Evolutionary conservation across 495 filamentous ascomycete species (phyloP).

Genomic region (Parmelia sp.): DNA sequence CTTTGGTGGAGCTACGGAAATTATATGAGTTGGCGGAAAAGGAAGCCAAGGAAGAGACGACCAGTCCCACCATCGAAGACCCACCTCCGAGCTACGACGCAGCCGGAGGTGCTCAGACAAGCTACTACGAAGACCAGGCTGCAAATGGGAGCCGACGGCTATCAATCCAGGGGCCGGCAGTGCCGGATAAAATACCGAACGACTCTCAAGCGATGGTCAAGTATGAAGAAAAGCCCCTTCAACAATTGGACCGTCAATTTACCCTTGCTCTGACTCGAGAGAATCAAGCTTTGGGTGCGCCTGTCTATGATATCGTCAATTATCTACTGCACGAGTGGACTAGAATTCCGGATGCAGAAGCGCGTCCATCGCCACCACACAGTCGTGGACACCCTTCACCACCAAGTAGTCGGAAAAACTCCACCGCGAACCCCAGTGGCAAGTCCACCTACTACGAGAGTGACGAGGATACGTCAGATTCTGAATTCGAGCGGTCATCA

Average conservation of each 20-base stretch:
- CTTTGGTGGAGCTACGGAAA: slow-evolving; percentile 36
- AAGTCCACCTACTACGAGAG: slow-evolving; percentile 21
- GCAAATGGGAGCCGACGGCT: slow-evolving; percentile 8
- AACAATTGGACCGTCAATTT: slow-evolving; percentile 33
- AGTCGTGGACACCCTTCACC: slow-evolving; percentile 3
- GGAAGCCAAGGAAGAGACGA: slow-evolving; percentile 31
- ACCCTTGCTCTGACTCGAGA: slow-evolving; percentile 35
- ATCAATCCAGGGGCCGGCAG: slow-evolving; percentile 13
- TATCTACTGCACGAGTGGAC: slow-evolving; percentile 37
- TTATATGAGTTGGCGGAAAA: slow-evolving; percentile 38
- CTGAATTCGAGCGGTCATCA: slow-evolving; percentile 28
- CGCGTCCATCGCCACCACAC: slow-evolving; percentile 7
- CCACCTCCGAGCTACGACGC: slow-evolving; percentile 31
- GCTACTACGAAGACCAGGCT: slow-evolving; percentile 18
- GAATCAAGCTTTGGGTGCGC: slow-evolving; percentile 37
- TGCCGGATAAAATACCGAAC: slow-evolving; percentile 16
- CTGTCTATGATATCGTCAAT: slow-evolving; percentile 35
- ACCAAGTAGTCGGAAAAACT: neutral
- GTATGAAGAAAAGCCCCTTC: slow-evolving; percentile 31
- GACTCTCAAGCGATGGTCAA: slow-evolving; percentile 27
- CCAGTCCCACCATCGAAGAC: slow-evolving; percentile 20
- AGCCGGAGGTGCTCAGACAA: slow-evolving; percentile 17
- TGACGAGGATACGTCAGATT: slow-evolving; percentile 31
- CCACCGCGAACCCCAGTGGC: neutral
- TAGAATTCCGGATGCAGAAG: slow-evolving; percentile 18